These are phyloP conservation scores for Colletotrichum tropicale DNA, from an alignment of 2,329 filamentous ascomycete species.

Conservation along the genomic window DNA sequence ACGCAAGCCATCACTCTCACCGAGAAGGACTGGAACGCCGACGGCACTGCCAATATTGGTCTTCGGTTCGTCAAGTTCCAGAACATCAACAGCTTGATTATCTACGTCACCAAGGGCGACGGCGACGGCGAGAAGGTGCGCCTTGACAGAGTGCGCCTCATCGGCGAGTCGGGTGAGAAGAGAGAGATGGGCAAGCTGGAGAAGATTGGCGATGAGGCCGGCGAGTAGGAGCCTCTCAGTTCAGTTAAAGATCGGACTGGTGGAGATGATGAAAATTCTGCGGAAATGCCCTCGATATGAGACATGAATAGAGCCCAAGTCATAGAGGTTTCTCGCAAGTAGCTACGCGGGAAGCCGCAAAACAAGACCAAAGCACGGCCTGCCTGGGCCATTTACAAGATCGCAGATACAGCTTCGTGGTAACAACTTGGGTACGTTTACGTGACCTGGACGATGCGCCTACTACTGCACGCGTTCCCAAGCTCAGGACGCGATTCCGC, in stretches of 20 bases:
- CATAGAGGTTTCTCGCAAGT: not conserved
- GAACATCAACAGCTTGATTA: slow-evolving; percentile 82
- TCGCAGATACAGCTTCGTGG: not conserved
- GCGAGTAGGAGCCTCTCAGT: slow-evolving; percentile 48
- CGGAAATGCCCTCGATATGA: not conserved
- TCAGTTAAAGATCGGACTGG: not conserved
- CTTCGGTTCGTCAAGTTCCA: slow-evolving; percentile 98
- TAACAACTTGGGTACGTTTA: not conserved
- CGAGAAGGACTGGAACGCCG: slow-evolving; percentile 80
- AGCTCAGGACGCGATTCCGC: not conserved
- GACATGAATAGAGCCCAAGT: slow-evolving; percentile 20
- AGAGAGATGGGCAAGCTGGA: slow-evolving; percentile 92
- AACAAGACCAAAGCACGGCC: not conserved
- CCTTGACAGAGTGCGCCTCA: slow-evolving; percentile 77
- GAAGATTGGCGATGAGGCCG: slow-evolving; percentile 83
- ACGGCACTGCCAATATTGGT: slow-evolving; percentile 73
- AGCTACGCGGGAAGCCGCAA: not conserved
- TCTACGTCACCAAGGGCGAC: slow-evolving; percentile 90
- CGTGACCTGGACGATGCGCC: not conserved
- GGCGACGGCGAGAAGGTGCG: slow-evolving; percentile 85
- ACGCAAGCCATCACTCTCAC: slow-evolving; percentile 81
- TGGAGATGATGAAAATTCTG: not conserved
- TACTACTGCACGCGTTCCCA: not conserved
- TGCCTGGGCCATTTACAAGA: not conserved
- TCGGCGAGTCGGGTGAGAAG: slow-evolving; percentile 92